Conservation (phyloP, 2,329 filamentous ascomycete genomes). For the Coleophoma eucalyptorum region DNA sequence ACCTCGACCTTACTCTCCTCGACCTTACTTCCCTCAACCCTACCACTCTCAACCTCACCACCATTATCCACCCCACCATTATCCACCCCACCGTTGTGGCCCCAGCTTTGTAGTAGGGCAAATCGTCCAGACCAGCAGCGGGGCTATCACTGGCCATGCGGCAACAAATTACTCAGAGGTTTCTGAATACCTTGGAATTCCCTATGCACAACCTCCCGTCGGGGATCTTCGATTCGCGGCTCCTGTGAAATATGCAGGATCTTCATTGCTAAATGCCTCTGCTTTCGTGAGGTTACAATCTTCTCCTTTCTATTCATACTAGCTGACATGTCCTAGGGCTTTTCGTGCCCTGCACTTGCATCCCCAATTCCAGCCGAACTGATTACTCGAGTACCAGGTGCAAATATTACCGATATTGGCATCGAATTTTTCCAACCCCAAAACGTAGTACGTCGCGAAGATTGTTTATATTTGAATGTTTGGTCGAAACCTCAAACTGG, state of each 20-base stretch:
- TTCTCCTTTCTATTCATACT: background rate
- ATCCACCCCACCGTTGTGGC: too few relatives aligned
- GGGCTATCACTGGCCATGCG: slow-evolving; percentile 9
- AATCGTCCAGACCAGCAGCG: slow-evolving; percentile 8
- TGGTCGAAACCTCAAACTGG: slow-evolving; percentile 29
- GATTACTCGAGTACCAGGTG: background rate
- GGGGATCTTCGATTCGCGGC: slow-evolving; percentile 30
- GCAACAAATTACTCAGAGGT: slow-evolving; percentile 18
- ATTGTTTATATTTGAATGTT: slow-evolving; percentile 30
- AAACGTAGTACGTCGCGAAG: slow-evolving; percentile 16
- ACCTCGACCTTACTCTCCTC: too few relatives aligned
- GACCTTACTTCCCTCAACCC: too few relatives aligned
- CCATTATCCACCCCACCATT: too few relatives aligned
- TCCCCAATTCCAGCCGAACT: background rate
- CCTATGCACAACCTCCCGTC: slow-evolving; percentile 30
- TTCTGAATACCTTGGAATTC: background rate
- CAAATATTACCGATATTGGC: background rate
- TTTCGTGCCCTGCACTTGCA: background rate
- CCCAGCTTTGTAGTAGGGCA: too few relatives aligned
- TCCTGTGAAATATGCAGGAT: slow-evolving; percentile 13
- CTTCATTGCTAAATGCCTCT: background rate
- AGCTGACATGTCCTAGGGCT: background rate
- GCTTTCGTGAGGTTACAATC: background rate
- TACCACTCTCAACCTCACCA: too few relatives aligned
- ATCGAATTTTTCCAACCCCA: background rate